Conservation (phyloP, 2,329 filamentous ascomycete species). For the Monilinia fructigena region DNA sequence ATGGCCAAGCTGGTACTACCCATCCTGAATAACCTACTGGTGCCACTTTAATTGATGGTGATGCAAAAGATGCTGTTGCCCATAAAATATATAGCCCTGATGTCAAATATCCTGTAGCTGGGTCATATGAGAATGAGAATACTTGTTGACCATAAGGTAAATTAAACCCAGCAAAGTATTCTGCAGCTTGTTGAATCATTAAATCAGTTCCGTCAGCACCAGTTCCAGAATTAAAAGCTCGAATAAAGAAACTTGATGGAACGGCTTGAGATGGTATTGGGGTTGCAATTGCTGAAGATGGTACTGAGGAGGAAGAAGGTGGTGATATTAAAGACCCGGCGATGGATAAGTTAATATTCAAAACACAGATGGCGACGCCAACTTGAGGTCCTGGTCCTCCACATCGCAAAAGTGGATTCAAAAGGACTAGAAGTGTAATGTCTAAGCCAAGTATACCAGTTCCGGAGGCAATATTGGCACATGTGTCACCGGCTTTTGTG, state of each 20-base stretch:
- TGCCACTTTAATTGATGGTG: constrained; percentile 1
- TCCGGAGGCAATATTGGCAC: neutral
- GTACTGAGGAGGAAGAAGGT: neutral
- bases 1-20: constrained; percentile 7
- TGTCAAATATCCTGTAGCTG: neutral
- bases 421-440: neutral
- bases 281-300: neutral
- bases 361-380: constrained; percentile 6
- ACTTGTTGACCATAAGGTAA: neutral
- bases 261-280: neutral
- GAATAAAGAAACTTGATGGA: neutral
- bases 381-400: neutral
- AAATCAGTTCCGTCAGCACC: neutral
- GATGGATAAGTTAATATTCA: neutral
- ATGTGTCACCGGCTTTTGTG: neutral
- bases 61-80: neutral
- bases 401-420: constrained; percentile 12
- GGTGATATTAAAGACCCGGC: neutral
- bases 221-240: constrained; percentile 3
- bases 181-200: constrained; percentile 1
- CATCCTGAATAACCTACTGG: neutral
- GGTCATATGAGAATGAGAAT: constrained; percentile 5
- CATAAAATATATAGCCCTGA: constrained; percentile 9
- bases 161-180: constrained; percentile 14
- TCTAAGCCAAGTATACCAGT: neutral